A percentile compares a stretch with the other conserved stretches of the same genome.
These are phyloP conservation scores for Hortaea werneckii DNA, from an alignment of 2,329 filamentous ascomycete species.

Conservation along the genomic window DNA sequence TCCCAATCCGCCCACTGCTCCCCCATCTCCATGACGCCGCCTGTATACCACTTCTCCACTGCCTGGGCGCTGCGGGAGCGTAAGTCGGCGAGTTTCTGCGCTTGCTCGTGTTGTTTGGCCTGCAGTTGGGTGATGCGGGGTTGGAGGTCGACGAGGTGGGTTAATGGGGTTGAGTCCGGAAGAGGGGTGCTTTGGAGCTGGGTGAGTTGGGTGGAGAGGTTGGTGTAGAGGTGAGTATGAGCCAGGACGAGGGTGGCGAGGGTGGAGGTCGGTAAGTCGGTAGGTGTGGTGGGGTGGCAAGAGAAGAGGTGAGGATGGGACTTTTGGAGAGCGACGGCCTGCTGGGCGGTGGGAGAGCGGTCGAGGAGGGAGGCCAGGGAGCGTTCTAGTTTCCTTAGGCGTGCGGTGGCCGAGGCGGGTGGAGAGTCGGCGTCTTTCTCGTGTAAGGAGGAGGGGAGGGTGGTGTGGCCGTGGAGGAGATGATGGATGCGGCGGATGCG, in stretches of 20 bases:
- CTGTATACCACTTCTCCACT: conserved; percentile 58
- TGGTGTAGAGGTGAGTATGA: conserved; percentile 33
- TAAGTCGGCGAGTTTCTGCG: conserved; percentile 52
- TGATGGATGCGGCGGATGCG: conserved; percentile 36
- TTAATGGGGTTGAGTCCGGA: conserved; percentile 34
- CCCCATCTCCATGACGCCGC: conserved; percentile 56
- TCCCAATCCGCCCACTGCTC: conserved; percentile 64
- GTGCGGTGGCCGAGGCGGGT: conserved; percentile 12
- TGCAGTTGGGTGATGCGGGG: conserved; percentile 54
- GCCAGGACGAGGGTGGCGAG: conserved; percentile 33
- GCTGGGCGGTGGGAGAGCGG: conserved; percentile 29
- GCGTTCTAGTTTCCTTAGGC: conserved; percentile 19
- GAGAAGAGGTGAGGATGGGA: conserved; percentile 32
- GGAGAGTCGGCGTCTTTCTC: neutral
- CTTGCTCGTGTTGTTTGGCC: conserved; percentile 52
- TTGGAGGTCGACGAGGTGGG: conserved; percentile 47
- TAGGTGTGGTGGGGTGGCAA: conserved; percentile 13
- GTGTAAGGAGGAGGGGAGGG: conserved; percentile 1
- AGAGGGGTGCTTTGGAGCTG: conserved; percentile 35
- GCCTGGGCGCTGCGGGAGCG: conserved; percentile 50
- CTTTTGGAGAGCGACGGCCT: conserved; percentile 31
- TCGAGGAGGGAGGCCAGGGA: conserved; percentile 28
- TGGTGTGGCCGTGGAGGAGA: conserved; percentile 27
- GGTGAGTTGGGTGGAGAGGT: conserved; percentile 33
- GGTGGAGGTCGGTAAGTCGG: conserved; percentile 10